Base-by-base conservation (phyloP, 768 basidiomycete species). In the Russula virescens region DNA sequence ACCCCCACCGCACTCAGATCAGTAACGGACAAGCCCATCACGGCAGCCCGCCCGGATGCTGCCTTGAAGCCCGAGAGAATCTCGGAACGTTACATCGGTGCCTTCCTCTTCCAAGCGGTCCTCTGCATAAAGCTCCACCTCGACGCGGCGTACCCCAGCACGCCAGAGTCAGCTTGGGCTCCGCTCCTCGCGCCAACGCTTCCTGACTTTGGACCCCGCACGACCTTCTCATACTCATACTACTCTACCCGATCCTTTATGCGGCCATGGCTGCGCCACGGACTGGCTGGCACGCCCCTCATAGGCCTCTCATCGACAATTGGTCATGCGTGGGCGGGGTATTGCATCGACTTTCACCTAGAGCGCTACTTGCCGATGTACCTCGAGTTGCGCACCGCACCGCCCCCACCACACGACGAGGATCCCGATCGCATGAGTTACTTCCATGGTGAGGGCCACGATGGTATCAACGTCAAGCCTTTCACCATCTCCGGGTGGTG, bases 191-290 rank as follows among this genome's bases (percentile, higher is more conserved):
- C 45, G 18, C 56, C 45, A 1, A 48, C 43, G 9, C 34, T 58
- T 6, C 26, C 51, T 1, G 5, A n/a, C 28, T 23, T 54, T 9
- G n/a, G 42, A 23, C 51, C 26, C 4, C n/a, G 25, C 3, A 40
- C 21, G 3, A 19, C 5, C 31, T 62, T 16, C 10, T 31, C 13
- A 9, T 38, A 38, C 38, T 38, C 8, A 9, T 38, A 9, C 8
- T 14, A 38, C 42, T 5, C 42, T n/a, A n/a, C n/a, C n/a, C n/a
- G n/a, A 0, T 16, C 53, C 14, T 11, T 1, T 8, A 11, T n/a
- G 5, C 31, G 48, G 46, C 62, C 62, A 4, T 63, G 62, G 62
- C 31, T 63, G 31, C 28, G 34, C 25, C 21, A 55, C 13, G 47
- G 40, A 13, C 19, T 59, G 31, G 52, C 62, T 5, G 58, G 62